Conservation (phyloP, 1,284 basidiomycete species). For the Pseudozyma tsukubaensis region DNA sequence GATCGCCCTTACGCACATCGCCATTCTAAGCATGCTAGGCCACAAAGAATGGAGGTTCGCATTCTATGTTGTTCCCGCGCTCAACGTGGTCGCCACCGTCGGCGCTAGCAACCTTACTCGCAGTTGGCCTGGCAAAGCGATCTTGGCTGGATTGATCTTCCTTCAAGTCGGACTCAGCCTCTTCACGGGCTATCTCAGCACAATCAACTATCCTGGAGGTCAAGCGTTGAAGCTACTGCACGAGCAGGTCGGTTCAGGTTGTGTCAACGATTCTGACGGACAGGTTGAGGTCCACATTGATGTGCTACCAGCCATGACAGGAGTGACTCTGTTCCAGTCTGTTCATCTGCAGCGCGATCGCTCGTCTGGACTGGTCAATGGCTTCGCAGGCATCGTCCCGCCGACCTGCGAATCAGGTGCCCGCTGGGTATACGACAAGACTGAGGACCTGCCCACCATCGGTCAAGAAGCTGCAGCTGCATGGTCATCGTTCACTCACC, state of each 20-base stretch:
- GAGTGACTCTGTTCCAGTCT: conserved; percentile 88
- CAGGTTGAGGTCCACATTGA: conserved; percentile 74
- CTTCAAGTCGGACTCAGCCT: conserved; percentile 35
- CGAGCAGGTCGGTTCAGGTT: conserved; percentile 33
- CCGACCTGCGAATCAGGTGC: background rate
- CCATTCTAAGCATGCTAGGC: conserved; percentile 78
- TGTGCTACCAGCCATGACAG: conserved; percentile 87
- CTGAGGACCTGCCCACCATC: conserved; percentile 39
- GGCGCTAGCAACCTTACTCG: conserved; percentile 73
- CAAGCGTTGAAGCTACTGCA: conserved; percentile 78
- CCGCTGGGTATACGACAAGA: conserved; percentile 63
- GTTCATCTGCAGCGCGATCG: conserved; percentile 69
- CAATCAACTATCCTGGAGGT: conserved; percentile 90
- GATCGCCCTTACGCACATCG: conserved; percentile 73
- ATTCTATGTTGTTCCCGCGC: conserved; percentile 83
- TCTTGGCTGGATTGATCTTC: conserved; percentile 7
- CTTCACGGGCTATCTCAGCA: conserved; percentile 74
- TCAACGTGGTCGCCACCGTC: conserved; percentile 83
- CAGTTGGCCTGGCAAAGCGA: conserved; percentile 21
- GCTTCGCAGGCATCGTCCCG: conserved; percentile 8
- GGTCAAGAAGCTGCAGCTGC: conserved; percentile 16
- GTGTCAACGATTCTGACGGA: background rate
- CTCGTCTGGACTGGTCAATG: conserved; percentile 3
- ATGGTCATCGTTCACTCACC: conserved; percentile 44
- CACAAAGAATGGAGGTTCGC: conserved; percentile 91